phyloP scores from a whole-genome alignment of 768 basidiomycete species.

The Zangia roseola region DNA sequence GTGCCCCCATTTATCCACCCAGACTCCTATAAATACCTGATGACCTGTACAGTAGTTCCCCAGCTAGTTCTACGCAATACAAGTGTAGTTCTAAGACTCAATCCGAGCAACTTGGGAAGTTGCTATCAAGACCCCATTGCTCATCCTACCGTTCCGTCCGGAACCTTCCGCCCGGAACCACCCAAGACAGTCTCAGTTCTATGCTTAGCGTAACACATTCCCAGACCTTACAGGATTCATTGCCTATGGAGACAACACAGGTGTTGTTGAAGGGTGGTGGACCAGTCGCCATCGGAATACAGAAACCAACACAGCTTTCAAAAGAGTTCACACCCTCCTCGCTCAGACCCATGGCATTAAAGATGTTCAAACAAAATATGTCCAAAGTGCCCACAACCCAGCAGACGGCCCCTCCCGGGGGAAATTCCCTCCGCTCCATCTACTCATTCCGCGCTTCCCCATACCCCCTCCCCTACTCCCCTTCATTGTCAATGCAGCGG shows the following conservation, averaged over 20 bases:
- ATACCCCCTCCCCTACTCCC: conserved; percentile 15
- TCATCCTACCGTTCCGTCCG: too few relatives aligned
- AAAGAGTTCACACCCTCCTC: conserved; percentile 1
- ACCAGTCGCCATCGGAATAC: conserved; percentile 1
- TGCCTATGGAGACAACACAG: conserved; percentile 14
- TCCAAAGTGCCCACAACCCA: conserved; percentile 6
- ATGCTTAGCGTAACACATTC: too few relatives aligned
- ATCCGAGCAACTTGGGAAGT: too few relatives aligned
- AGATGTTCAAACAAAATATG: not conserved
- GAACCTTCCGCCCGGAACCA: too few relatives aligned
- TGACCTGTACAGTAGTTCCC: too few relatives aligned
- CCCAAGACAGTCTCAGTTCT: too few relatives aligned
- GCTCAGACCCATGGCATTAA: not conserved
- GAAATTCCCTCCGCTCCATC: conserved; percentile 33
- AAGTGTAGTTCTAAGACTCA: too few relatives aligned
- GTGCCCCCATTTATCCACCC: too few relatives aligned
- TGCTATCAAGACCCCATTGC: too few relatives aligned
- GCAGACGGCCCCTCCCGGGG: conserved; percentile 22
- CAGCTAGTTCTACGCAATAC: too few relatives aligned
- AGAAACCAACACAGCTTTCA: conserved; percentile 15
- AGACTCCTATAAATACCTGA: too few relatives aligned
- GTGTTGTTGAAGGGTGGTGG: conserved; percentile 20
- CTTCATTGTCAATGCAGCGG: not conserved
- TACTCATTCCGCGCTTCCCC: conserved; percentile 33
- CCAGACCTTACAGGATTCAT: conserved; percentile 1